These are phyloP conservation scores for Colletotrichum tabaci DNA, from an alignment of 2,329 filamentous ascomycete species.

Conservation along the genomic window DNA sequence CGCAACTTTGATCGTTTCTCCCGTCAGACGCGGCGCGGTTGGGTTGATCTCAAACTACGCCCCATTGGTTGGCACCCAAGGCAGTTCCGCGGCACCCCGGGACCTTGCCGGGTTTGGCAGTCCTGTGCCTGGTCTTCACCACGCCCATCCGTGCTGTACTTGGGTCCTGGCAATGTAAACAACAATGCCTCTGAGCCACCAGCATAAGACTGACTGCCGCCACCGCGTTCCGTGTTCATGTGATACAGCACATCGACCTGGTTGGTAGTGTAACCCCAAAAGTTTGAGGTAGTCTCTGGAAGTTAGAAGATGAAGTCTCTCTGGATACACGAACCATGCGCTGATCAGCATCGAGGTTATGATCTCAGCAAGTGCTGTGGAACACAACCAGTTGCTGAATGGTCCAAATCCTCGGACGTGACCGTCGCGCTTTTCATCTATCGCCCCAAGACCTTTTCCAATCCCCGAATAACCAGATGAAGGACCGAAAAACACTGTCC, in stretches of 20 bases:
- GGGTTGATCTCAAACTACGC: background rate
- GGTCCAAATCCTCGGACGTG: background rate
- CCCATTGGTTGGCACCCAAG: background rate
- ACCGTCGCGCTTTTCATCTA: background rate
- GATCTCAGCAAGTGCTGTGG: slow-evolving; percentile 6
- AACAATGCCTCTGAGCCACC: background rate
- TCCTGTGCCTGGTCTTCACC: background rate
- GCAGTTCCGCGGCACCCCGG: slow-evolving; percentile 1
- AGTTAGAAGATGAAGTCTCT: slow-evolving; percentile 26
- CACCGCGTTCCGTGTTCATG: too few species aligned
- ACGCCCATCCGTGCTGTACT: background rate
- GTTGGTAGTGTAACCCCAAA: background rate
- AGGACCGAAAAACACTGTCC: slow-evolving; percentile 7
- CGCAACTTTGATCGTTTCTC: slow-evolving; percentile 11
- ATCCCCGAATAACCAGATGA: slow-evolving; percentile 15
- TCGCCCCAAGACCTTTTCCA: background rate
- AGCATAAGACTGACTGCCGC: background rate
- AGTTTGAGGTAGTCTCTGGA: background rate
- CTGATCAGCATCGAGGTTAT: slow-evolving; percentile 4
- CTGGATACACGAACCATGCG: slow-evolving; percentile 12
- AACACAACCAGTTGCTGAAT: background rate
- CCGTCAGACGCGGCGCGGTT: slow-evolving; percentile 9
- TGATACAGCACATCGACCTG: background rate
- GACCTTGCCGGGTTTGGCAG: slow-evolving; percentile 21
- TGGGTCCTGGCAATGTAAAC: background rate